phyloP scores from a whole-genome alignment of 2,329 filamentous ascomycete genomes.

The Didymella arachidicola region DNA sequence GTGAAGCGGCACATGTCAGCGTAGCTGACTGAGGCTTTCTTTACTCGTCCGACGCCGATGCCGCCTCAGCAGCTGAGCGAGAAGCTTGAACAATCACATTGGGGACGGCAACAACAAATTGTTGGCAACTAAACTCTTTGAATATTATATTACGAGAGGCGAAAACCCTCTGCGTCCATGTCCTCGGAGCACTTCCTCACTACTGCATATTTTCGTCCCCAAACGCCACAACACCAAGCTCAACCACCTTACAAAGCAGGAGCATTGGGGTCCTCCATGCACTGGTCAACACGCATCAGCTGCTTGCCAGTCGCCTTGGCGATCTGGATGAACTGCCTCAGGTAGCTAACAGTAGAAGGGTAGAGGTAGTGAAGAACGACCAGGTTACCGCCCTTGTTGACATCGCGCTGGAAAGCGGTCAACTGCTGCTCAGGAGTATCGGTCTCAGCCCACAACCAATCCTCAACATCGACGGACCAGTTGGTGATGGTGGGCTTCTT shows the following conservation, averaged over 20 bases:
- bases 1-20: no score
- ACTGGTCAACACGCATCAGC: slow-evolving; percentile 72
- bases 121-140: no score
- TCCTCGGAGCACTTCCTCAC: slow-evolving; percentile 8
- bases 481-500: slow-evolving; percentile 66
- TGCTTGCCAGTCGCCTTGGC: slow-evolving; percentile 70
- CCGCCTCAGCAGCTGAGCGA: no score
- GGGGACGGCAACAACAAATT: no score
- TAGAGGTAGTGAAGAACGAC: slow-evolving; percentile 76
- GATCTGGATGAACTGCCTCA: slow-evolving; percentile 69
- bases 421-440: slow-evolving; percentile 71
- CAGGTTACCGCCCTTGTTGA: slow-evolving; percentile 68
- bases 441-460: slow-evolving; percentile 72
- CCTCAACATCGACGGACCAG: slow-evolving; percentile 75
- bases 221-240: not conserved
- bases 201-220: not conserved
- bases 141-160: no score
- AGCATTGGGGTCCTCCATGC: slow-evolving; percentile 68
- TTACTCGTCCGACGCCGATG: no score
- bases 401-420: slow-evolving; percentile 69
- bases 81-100: no score
- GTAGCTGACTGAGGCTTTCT: no score
- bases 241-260: slow-evolving; percentile 44
- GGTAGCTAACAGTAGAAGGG: slow-evolving; percentile 68
- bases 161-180: not conserved